Evolutionary conservation across 495 filamentous ascomycete genomes (phyloP).

Genomic region (Annulohypoxylon stygium): DNA sequence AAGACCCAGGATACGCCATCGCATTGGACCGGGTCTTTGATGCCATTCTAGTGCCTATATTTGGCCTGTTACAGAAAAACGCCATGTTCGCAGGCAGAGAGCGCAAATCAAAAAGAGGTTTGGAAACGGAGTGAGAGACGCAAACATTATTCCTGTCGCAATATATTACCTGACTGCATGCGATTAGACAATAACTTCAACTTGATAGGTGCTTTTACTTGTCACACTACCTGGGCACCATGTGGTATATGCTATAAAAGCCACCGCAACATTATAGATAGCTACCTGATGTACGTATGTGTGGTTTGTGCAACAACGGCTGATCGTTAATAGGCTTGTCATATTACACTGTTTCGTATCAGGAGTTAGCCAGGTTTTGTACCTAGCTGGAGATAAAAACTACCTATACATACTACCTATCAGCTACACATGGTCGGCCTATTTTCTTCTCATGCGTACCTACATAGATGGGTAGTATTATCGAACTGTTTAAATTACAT

Average conservation of each 20-base stretch:
- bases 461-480: conserved; percentile 40
- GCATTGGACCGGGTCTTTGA: conserved; percentile 41
- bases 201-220: conserved; percentile 6
- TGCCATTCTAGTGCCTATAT: conserved; percentile 33
- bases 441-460: conserved; percentile 34
- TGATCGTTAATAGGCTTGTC: conserved; percentile 28
- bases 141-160: conserved; percentile 25
- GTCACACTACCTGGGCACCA: conserved; percentile 10
- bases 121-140: background rate
- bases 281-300: background rate
- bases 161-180: conserved; percentile 29
- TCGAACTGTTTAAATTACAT: conserved; percentile 20
- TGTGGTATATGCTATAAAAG: conserved; percentile 8
- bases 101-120: background rate
- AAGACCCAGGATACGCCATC: conserved; percentile 32
- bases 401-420: conserved; percentile 7
- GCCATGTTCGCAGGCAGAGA: background rate
- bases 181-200: conserved; percentile 7
- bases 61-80: conserved; percentile 5
- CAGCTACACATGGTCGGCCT: conserved; percentile 1
- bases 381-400: conserved; percentile 13
- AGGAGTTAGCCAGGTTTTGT: conserved; percentile 25
- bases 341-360: conserved; percentile 18
- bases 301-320: conserved; percentile 29
- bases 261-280: conserved; percentile 16